These are phyloP conservation scores for Suillus placidus DNA, from an alignment of 768 basidiomycete species.

Conservation along the genomic window DNA sequence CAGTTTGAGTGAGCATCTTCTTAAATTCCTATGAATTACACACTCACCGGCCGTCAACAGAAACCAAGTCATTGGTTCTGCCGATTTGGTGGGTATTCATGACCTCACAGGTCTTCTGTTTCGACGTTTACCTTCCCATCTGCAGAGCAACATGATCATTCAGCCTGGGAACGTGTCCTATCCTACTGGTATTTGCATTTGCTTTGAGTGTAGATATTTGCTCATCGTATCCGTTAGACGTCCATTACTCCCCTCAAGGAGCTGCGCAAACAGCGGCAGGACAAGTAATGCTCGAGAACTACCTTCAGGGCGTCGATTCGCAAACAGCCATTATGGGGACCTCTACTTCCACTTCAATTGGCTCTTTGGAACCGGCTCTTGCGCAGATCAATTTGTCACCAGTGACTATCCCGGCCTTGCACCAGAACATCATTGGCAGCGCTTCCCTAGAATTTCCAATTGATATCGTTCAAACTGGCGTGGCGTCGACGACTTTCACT, in stretches of 20 bases:
- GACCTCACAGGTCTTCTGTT: neutral
- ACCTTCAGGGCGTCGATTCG: constrained; percentile 63
- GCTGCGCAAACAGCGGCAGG: constrained; percentile 53
- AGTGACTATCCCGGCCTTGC: constrained; percentile 64
- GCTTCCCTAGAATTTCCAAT: constrained; percentile 62
- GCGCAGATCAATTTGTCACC: constrained; percentile 61
- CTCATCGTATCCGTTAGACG: constrained; percentile 39
- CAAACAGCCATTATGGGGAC: constrained; percentile 59
- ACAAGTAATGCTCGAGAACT: constrained; percentile 61
- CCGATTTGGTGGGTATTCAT: constrained; percentile 48
- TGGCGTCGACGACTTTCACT: constrained; percentile 59
- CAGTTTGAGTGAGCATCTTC: constrained; percentile 50
- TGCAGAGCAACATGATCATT: constrained; percentile 56
- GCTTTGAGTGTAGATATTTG: neutral
- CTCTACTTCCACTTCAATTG: constrained; percentile 56
- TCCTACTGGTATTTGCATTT: constrained; percentile 46
- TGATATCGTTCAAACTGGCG: constrained; percentile 61
- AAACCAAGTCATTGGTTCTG: constrained; percentile 56
- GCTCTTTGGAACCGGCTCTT: constrained; percentile 62
- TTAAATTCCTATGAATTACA: neutral
- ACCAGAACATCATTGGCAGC: constrained; percentile 60
- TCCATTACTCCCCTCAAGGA: constrained; percentile 63
- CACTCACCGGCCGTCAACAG: constrained; percentile 32
- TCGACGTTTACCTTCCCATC: neutral
- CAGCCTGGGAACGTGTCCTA: constrained; percentile 60